Conservation (phyloP, 306 rosid genomes). For the Hippophae rhamnoides region DNA sequence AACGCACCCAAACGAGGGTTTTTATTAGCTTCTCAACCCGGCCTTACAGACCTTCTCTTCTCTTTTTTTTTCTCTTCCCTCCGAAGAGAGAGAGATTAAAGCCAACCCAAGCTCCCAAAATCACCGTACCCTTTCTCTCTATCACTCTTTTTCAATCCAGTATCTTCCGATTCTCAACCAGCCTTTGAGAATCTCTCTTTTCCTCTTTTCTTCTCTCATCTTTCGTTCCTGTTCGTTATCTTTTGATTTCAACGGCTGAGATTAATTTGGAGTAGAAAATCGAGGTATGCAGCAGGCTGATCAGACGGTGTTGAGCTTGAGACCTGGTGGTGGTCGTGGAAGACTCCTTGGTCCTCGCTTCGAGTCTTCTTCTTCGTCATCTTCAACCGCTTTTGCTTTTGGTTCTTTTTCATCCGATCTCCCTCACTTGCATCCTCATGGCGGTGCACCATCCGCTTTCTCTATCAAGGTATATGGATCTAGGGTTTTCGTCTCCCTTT, state of each 20-base stretch:
- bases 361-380: conserved; percentile 38
- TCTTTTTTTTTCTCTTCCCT: conserved; percentile 13
- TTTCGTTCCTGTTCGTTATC: no score
- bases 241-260: conserved; percentile 21
- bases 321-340: conserved; percentile 99
- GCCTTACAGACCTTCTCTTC: conserved; percentile 20
- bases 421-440: conserved; percentile 50
- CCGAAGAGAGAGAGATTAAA: conserved; percentile 18
- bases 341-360: conserved; percentile 70
- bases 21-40: conserved; percentile 30
- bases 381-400: conserved; percentile 46
- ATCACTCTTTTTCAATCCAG: conserved; percentile 13
- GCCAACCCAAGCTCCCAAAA: conserved; percentile 5
- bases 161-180: conserved; percentile 33
- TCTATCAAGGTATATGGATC: conserved; percentile 54
- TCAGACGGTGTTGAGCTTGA: conserved; percentile 74
- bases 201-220: conserved; percentile 1
- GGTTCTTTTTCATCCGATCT: conserved; percentile 72
- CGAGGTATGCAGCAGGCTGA: conserved; percentile 99
- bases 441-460: conserved; percentile 30
- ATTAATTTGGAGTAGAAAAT: conserved; percentile 34
- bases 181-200: conserved; percentile 40
- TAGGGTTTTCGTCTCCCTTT: background rate
- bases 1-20: conserved; percentile 28
- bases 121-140: conserved; percentile 44